phyloP scores from a whole-genome alignment of 495 filamentous ascomycete genomes.

The Saxophila tyrrhenica region DNA sequence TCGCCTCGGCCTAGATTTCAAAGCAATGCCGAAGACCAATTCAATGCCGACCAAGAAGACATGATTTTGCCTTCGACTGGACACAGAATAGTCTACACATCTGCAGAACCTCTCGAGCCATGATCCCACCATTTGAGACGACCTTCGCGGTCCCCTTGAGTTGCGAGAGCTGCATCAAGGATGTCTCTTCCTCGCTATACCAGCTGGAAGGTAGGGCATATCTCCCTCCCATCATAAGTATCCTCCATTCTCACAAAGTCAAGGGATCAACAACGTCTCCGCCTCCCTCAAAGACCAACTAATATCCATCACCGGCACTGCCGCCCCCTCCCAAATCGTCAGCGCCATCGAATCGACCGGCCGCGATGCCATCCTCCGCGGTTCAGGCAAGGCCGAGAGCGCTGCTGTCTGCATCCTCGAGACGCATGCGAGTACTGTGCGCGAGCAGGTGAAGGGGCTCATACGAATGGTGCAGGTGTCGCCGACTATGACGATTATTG shows the following conservation, averaged over 20 bases:
- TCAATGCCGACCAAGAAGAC: too few species aligned
- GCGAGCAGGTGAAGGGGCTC: constrained; percentile 30
- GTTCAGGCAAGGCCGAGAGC: constrained; percentile 77
- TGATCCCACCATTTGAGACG: constrained; percentile 62
- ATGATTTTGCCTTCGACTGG: neutral
- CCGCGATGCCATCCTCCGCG: constrained; percentile 85
- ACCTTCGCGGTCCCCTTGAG: constrained; percentile 90
- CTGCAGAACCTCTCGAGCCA: constrained; percentile 19
- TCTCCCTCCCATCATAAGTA: neutral
- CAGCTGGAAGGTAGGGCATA: constrained; percentile 51
- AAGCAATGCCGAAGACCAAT: too few species aligned
- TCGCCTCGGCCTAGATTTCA: neutral
- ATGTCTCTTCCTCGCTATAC: constrained; percentile 63
- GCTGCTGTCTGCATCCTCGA: constrained; percentile 96
- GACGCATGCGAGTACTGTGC: constrained; percentile 46
- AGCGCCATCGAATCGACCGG: constrained; percentile 79
- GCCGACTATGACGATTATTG: constrained; percentile 60
- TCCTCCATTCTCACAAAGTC: neutral
- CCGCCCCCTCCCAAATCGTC: constrained; percentile 79
- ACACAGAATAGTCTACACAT: neutral
- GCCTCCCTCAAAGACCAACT: constrained; percentile 55
- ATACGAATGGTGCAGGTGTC: constrained; percentile 35
- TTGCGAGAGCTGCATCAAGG: constrained; percentile 76
- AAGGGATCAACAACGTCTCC: constrained; percentile 55
- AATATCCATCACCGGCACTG: constrained; percentile 59